These are phyloP conservation scores for cucumber (Cucumis sativus) DNA, from an alignment of 306 rosid species.

Conservation along the genomic window Cucumber_9930_V3 NC_026658.2:17405501-17406000, in stretches of 20 bases:
- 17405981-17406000: slow-evolving; percentile 81
- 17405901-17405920: slow-evolving; percentile 77
- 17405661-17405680: slow-evolving; percentile 94
- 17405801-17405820: not conserved
- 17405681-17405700: slow-evolving; percentile 47
- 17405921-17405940: slow-evolving; percentile 76
- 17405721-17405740: slow-evolving; percentile 32
- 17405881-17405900: slow-evolving; percentile 40
- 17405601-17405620: not conserved
- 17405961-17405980: slow-evolving; percentile 84
- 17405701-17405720: slow-evolving; percentile 59
- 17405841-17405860: slow-evolving; percentile 62
- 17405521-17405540: not conserved
- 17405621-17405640: slow-evolving; percentile 3
- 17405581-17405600: not conserved
- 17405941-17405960: slow-evolving; percentile 67
- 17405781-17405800: not conserved
- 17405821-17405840: not conserved
- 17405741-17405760: slow-evolving; percentile 9
- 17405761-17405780: not conserved
- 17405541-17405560: not conserved
- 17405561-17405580: not conserved
- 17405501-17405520: too few relatives aligned
- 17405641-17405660: slow-evolving; percentile 3
- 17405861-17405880: slow-evolving; percentile 64